Percentiles rank a stretch among this genome's conserved stretches.
Conservation (phyloP, 306 rosid species). For the Medicago truncatula region DNA sequence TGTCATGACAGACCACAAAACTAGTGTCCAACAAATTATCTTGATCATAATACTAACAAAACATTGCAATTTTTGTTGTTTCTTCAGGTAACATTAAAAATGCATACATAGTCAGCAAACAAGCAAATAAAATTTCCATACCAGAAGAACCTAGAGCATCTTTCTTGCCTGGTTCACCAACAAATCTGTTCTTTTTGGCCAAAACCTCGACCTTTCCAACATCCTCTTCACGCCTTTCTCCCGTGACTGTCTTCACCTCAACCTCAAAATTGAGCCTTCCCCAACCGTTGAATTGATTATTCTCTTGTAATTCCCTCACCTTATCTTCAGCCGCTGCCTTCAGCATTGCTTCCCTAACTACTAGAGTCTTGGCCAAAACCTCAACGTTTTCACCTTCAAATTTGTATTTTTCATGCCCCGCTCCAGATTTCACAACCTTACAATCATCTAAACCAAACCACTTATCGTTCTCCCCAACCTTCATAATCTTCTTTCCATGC, state of each 20-base stretch:
- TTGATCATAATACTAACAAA: slow-evolving; percentile 10
- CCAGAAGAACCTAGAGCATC: slow-evolving; percentile 22
- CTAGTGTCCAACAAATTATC: background rate
- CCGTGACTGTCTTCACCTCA: background rate
- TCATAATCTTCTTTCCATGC: background rate
- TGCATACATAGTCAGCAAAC: background rate
- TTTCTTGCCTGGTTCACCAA: background rate
- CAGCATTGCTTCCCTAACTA: slow-evolving; percentile 32
- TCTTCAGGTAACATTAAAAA: background rate
- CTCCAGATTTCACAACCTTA: background rate
- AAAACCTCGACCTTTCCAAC: background rate
- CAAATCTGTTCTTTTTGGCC: background rate
- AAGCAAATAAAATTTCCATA: slow-evolving; percentile 15
- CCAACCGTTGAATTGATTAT: background rate
- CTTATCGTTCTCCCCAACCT: background rate
- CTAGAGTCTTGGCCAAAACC: background rate
- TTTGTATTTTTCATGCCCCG: background rate
- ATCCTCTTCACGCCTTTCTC: background rate
- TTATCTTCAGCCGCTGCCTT: slow-evolving; percentile 12
- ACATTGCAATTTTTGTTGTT: background rate
- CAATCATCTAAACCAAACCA: background rate
- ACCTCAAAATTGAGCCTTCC: background rate
- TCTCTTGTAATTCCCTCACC: background rate
- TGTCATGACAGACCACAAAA: slow-evolving; percentile 8
- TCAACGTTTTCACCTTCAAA: slow-evolving; percentile 6